Evolutionary conservation across 2,329 filamentous ascomycete genomes (phyloP).

Genomic region (Trichoderma endophyticum): DNA sequence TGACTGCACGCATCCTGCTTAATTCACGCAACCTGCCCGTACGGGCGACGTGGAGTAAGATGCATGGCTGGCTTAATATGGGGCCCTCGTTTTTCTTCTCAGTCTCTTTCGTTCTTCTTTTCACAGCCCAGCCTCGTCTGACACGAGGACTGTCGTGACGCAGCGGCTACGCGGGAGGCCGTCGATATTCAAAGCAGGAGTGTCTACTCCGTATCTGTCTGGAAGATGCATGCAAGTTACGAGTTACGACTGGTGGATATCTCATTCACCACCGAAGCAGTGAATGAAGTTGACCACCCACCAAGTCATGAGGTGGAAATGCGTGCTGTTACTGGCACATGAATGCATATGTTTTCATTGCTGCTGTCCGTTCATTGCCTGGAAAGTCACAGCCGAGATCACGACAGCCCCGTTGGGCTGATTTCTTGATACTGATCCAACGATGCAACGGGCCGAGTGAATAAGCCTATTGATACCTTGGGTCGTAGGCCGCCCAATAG

Average conservation of each 20-base stretch:
- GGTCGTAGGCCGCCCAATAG: neutral
- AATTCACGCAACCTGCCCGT: neutral
- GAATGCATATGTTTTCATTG: neutral
- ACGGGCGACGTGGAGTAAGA: slow-evolving; percentile 10
- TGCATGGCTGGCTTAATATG: slow-evolving; percentile 6
- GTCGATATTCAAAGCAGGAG: neutral
- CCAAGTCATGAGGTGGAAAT: neutral
- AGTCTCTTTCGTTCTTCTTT: neutral
- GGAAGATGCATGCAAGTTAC: neutral
- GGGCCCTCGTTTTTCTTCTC: slow-evolving; percentile 23
- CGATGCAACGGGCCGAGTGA: neutral
- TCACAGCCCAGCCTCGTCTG: slow-evolving; percentile 22
- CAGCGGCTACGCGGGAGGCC: neutral
- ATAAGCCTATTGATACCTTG: neutral
- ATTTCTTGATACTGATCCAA: neutral
- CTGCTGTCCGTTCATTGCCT: neutral
- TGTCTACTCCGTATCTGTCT: neutral
- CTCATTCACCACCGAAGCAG: neutral
- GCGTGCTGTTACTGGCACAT: neutral
- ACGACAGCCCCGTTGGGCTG: neutral
- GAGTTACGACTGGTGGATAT: neutral
- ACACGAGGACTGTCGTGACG: neutral
- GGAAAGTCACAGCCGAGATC: neutral
- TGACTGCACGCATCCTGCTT: neutral
- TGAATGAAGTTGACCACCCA: neutral